A percentile compares a stretch with the other conserved stretches of the same genome.
Evolutionary conservation across 441 rosid species (phyloP).

Genomic region (Daphne laureola): DNA sequence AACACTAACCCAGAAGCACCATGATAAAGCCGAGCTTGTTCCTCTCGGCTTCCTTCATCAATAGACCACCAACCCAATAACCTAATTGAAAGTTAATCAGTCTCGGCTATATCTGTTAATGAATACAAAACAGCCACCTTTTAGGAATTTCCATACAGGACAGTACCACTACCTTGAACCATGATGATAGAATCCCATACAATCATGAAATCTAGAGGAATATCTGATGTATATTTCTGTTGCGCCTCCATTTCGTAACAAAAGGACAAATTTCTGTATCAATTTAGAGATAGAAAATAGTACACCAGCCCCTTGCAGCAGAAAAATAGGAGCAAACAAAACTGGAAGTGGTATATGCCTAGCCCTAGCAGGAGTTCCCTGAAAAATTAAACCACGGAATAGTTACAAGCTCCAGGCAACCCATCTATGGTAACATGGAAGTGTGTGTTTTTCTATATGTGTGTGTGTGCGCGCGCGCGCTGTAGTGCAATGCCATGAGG

Average conservation of each 20-base stretch:
- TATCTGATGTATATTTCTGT: slow-evolving; percentile 64
- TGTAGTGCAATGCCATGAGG: too few relatives aligned
- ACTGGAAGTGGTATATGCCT: slow-evolving; percentile 72
- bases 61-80: slow-evolving; percentile 99
- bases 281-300: slow-evolving; percentile 67
- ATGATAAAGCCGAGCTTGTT: slow-evolving; percentile 78
- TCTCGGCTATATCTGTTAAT: neutral
- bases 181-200: slow-evolving; percentile 84
- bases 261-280: slow-evolving; percentile 63
- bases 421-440: too few relatives aligned
- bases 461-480: too few relatives aligned
- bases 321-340: slow-evolving; percentile 82
- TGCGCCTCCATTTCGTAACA: slow-evolving; percentile 52
- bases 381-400: slow-evolving; percentile 28
- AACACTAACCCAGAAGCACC: slow-evolving; percentile 61
- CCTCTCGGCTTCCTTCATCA: slow-evolving; percentile 93
- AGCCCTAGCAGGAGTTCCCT: slow-evolving; percentile 88
- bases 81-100: slow-evolving; percentile 33
- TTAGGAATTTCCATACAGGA: neutral
- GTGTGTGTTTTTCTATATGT: too few relatives aligned
- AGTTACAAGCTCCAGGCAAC: neutral
- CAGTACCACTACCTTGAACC: slow-evolving; percentile 74
- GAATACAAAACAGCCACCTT: neutral
- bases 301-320: slow-evolving; percentile 78
- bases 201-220: slow-evolving; percentile 70